These are phyloP conservation scores for Fonsecaea monophora DNA, from an alignment of 2,329 filamentous ascomycete species.

Conservation along the genomic window DNA sequence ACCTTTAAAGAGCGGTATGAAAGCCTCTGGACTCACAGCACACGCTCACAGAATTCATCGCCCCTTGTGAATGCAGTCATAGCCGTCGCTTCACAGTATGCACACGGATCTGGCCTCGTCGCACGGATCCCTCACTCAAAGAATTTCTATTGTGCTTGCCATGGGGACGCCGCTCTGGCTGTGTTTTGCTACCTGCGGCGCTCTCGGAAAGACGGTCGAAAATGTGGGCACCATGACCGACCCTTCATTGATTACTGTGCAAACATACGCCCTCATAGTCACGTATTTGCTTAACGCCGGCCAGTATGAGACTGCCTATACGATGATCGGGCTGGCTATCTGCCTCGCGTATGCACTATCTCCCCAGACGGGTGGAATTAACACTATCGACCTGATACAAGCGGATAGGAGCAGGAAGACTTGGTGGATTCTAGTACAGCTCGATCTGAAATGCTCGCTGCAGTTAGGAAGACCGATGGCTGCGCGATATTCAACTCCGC, in stretches of 20 bases:
- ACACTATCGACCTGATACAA: not conserved
- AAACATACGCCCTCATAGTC: not conserved
- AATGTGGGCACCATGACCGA: not conserved
- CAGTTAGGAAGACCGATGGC: not conserved
- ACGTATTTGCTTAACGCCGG: not conserved
- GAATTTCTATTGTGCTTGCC: not conserved
- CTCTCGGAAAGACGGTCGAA: not conserved
- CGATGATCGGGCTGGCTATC: not conserved
- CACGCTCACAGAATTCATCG: not conserved
- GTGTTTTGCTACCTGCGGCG: not conserved
- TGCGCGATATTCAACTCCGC: no score
- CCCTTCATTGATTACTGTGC: not conserved
- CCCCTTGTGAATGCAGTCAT: not conserved
- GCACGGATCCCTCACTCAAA: not conserved
- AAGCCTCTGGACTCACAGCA: not conserved
- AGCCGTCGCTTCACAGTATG: not conserved
- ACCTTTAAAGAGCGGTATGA: not conserved
- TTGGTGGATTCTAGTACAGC: not conserved
- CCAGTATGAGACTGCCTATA: constrained; percentile 5
- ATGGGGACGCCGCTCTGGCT: not conserved
- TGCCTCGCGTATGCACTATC: not conserved
- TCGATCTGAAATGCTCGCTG: not conserved
- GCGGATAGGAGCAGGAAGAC: not conserved
- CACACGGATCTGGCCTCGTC: not conserved
- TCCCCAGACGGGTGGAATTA: not conserved